Conservation (phyloP, 768 basidiomycete species). For the button mushroom (Agaricus bisporus) region DNA sequence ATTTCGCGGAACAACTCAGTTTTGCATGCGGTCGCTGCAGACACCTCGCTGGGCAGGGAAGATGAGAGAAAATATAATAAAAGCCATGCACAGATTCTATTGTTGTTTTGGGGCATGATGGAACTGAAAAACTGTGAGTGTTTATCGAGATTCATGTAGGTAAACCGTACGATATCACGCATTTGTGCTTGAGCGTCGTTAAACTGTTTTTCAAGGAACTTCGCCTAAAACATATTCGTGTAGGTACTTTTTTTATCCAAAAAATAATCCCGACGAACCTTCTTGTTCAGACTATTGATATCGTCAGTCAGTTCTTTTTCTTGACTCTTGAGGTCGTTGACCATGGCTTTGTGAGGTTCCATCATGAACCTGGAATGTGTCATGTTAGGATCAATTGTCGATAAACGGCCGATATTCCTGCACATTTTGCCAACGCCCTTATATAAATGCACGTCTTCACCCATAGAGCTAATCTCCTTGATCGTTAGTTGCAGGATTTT, state of each 20-base stretch:
- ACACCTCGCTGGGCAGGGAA: background rate
- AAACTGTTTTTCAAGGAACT: conserved; percentile 91
- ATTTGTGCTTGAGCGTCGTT: conserved; percentile 85
- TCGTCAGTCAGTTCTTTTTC: conserved; percentile 86
- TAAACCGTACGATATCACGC: conserved; percentile 66
- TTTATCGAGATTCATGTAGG: background rate
- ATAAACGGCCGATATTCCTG: conserved; percentile 17
- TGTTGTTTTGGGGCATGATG: conserved; percentile 44
- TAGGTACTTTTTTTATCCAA: background rate
- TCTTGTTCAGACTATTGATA: conserved; percentile 75
- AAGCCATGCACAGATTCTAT: conserved; percentile 8
- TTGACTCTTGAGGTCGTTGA: conserved; percentile 63
- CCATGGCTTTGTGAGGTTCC: conserved; percentile 76
- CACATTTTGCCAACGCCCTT: conserved; percentile 97
- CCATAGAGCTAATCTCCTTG: conserved; percentile 68
- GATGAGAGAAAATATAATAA: background rate
- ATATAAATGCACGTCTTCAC: conserved; percentile 76
- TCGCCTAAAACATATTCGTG: conserved; percentile 42
- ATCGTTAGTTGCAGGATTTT: conserved; percentile 87
- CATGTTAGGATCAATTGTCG: background rate
- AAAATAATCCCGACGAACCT: conserved; percentile 39
- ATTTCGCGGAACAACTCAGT: no score
- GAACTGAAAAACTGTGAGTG: conserved; percentile 33
- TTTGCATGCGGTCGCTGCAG: no score
- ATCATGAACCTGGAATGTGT: conserved; percentile 72